Conservation (phyloP, 2,329 filamentous ascomycete species). For the Pleoardoris graminearum region DNA sequence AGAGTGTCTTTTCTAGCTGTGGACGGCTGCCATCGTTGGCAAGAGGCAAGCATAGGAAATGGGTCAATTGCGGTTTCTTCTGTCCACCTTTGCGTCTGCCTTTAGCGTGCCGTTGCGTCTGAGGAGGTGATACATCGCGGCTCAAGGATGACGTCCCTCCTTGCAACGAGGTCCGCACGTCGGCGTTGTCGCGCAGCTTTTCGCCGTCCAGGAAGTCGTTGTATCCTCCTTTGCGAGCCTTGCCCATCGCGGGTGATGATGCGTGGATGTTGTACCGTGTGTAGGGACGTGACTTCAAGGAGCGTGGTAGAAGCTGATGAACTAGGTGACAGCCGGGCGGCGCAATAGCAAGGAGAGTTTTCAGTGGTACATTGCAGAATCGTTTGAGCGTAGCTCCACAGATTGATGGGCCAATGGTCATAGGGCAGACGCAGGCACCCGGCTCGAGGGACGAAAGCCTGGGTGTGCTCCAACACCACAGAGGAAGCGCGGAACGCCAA, state of each 20-base stretch:
- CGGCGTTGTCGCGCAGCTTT: conserved; percentile 32
- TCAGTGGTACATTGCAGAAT: not conserved
- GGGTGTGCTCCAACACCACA: not conserved
- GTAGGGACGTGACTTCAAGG: not conserved
- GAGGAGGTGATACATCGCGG: conserved; percentile 18
- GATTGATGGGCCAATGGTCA: conserved; percentile 1
- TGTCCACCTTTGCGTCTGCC: conserved; percentile 18
- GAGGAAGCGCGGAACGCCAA: not conserved
- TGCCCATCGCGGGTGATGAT: conserved; percentile 29
- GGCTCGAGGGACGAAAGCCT: not conserved
- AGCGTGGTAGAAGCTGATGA: not conserved
- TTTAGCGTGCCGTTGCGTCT: conserved; percentile 11
- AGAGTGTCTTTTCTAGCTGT: conserved; percentile 67
- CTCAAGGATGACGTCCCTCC: conserved; percentile 4
- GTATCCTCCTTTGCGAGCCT: conserved; percentile 36
- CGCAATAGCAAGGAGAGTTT: not conserved
- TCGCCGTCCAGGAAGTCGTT: conserved; percentile 44
- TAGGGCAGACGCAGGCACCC: conserved; percentile 3
- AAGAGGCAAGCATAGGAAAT: conserved; percentile 78
- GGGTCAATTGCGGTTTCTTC: conserved; percentile 61
- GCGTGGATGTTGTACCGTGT: not conserved
- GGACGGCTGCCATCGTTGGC: conserved; percentile 62
- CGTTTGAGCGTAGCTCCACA: conserved; percentile 2
- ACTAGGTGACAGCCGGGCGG: not conserved
- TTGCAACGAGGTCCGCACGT: conserved; percentile 30